Percentiles rank a stretch among this genome's conserved stretches.
phyloP scores from a whole-genome alignment of 208 protist species.

The Trypanosoma melophagium region DNA sequence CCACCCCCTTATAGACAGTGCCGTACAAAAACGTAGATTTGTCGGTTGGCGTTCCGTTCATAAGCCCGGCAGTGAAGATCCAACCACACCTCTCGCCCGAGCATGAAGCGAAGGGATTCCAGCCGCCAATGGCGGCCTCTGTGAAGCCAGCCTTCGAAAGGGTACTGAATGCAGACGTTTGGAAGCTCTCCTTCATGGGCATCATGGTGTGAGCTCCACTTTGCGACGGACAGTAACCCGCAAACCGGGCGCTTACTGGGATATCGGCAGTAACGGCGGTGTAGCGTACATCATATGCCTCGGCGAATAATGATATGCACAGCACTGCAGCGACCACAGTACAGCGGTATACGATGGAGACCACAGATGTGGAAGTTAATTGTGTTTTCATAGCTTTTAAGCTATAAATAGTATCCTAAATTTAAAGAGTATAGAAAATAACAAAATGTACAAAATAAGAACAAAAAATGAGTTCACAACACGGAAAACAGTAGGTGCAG shows the following conservation, averaged over 20 bases:
- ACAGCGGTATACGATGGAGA: not conserved
- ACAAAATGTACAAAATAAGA: no score
- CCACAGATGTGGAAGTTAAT: not conserved
- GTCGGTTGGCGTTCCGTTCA: slow-evolving; percentile 32
- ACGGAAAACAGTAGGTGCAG: no score
- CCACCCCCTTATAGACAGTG: slow-evolving; percentile 30
- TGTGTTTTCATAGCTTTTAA: not conserved
- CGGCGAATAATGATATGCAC: slow-evolving; percentile 12
- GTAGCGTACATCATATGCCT: slow-evolving; percentile 50
- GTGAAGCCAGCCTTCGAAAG: slow-evolving; percentile 27
- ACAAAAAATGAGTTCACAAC: no score
- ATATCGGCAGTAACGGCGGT: slow-evolving; percentile 19
- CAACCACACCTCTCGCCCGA: slow-evolving; percentile 41
- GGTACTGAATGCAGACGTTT: slow-evolving; percentile 23
- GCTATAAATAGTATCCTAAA: no score
- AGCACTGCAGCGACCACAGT: slow-evolving; percentile 18
- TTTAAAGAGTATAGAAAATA: no score
- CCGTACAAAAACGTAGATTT: slow-evolving; percentile 55
- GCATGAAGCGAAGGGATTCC: slow-evolving; percentile 43
- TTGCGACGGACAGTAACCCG: slow-evolving; percentile 36
- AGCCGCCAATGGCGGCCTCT: slow-evolving; percentile 47
- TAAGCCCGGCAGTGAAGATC: slow-evolving; percentile 58
- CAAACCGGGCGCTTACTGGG: slow-evolving; percentile 12
- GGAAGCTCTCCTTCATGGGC: slow-evolving; percentile 46
- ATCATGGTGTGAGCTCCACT: slow-evolving; percentile 57